A percentile compares a stretch with the other conserved stretches of the same genome.
These are phyloP conservation scores for Thermothelomyces thermophilus DNA, from an alignment of 2,329 filamentous ascomycete species.

Conservation along the genomic window DNA sequence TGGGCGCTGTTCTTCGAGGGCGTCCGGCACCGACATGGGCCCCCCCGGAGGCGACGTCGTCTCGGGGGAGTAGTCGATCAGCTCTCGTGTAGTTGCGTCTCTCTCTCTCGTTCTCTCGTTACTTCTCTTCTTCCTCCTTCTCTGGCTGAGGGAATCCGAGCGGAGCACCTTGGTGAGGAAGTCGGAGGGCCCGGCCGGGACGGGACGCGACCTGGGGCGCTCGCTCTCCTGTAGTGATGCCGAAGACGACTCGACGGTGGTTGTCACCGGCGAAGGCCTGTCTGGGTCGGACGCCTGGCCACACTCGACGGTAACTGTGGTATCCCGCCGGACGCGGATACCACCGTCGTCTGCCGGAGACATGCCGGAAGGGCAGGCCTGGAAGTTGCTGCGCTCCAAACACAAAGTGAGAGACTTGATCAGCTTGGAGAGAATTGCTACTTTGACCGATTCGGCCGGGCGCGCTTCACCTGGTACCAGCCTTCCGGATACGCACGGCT, in stretches of 20 bases:
- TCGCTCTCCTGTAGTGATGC: conserved; percentile 4
- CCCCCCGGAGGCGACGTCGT: conserved; percentile 44
- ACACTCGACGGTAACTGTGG: conserved; percentile 14
- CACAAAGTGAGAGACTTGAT: too few relatives aligned
- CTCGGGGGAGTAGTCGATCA: conserved; percentile 45
- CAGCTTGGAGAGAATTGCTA: too few relatives aligned
- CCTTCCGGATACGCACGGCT: too few relatives aligned
- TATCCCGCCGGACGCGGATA: conserved; percentile 15
- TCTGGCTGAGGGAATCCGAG: conserved; percentile 13
- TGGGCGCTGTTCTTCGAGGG: conserved; percentile 23
- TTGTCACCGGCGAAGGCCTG: not conserved
- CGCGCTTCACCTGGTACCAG: too few relatives aligned
- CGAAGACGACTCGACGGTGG: not conserved
- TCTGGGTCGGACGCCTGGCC: not conserved
- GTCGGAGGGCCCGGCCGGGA: conserved; percentile 15
- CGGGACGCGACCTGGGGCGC: conserved; percentile 16
- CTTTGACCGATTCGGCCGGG: too few relatives aligned
- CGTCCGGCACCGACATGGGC: conserved; percentile 41
- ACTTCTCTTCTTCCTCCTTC: conserved; percentile 22
- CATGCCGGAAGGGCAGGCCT: not conserved
- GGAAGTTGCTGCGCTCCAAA: too few relatives aligned
- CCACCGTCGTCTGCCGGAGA: not conserved
- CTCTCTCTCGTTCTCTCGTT: conserved; percentile 18
- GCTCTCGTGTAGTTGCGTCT: too few relatives aligned
- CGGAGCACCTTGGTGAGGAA: conserved; percentile 1